phyloP scores from a whole-genome alignment of 768 basidiomycete genomes.

The Mycena latifolia region DNA sequence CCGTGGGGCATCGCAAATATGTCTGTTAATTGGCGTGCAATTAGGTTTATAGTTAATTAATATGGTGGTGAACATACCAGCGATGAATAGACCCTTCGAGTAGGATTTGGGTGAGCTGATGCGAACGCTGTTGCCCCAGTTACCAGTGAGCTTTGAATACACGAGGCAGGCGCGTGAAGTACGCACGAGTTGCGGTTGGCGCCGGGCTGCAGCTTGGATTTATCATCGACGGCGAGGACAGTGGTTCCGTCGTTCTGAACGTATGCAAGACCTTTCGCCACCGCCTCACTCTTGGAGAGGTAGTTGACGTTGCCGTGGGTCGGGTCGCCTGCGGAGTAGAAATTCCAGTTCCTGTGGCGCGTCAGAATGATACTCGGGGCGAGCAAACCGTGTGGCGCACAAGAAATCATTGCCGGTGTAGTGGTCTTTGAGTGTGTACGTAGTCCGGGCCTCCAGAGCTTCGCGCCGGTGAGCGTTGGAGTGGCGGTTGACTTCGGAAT shows the following conservation, averaged over 20 bases:
- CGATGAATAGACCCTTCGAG: constrained; percentile 78
- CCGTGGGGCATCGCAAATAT: constrained; percentile 79
- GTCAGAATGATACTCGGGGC: background rate
- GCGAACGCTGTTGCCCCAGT: constrained; percentile 65
- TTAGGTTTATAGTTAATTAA: constrained; percentile 1
- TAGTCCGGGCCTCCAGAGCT: constrained; percentile 25
- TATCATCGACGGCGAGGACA: constrained; percentile 74
- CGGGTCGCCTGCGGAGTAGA: constrained; percentile 73
- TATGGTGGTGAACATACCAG: constrained; percentile 47
- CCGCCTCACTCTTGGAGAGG: constrained; percentile 60
- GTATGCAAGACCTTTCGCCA: constrained; percentile 66
- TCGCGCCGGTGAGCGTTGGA: constrained; percentile 8
- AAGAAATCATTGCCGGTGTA: constrained; percentile 66
- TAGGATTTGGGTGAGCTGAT: constrained; percentile 75
- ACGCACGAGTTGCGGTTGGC: constrained; percentile 68
- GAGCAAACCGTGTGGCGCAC: constrained; percentile 33
- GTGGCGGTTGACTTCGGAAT: constrained; percentile 14
- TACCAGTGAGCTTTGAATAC: constrained; percentile 8
- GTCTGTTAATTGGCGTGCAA: constrained; percentile 41
- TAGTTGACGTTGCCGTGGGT: constrained; percentile 80
- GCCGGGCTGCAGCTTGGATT: constrained; percentile 58
- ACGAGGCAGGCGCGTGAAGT: constrained; percentile 13
- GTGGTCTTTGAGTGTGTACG: constrained; percentile 35
- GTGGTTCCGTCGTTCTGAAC: constrained; percentile 69
- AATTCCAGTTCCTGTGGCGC: constrained; percentile 70